Evolutionary conservation across 352 stramenopile genomes (phyloP), one percentile per base, ranked within the genome.

Genomic region (Pythium pyrilobum): DNA sequence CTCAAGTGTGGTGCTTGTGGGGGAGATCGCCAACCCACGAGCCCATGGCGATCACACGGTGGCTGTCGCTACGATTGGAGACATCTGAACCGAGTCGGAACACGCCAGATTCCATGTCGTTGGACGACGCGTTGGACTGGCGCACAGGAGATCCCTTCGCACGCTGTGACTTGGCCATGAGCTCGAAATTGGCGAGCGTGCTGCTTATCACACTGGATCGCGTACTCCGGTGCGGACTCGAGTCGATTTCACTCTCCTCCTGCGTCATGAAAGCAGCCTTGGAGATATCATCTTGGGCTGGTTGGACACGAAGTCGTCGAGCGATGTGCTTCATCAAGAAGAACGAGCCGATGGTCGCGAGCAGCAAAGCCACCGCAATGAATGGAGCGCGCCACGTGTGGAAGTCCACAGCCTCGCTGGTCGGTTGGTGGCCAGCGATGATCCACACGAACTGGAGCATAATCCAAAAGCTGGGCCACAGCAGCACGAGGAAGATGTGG

Each of bases 371-470:
- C 16, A 76, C 15, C 6, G 71, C 66, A 4, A 64, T 54, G 4
- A 80, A 16, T 4, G 71, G 72, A 3, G 75, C 69, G 5, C 67
- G 57, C 31, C 41, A 34, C 7, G 72, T 79, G 56, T 84, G 75
- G 47, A 84, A 86, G 64, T 86, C 81, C 45, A 84, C 69, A 25
- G 72, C 49, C 33, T 81, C 60, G 55, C 71, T 80, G 52, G 57
- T 73, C 3, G 72, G 75, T 29, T 86, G 72, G 41, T 86, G 75
- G 27, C 75, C 72, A 33, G 52, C 66, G 25, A 81, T 44, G 53
- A 86, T 62, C 75, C 75, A 86, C 20, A 77, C 20, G 36, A 78
- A 71, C 58, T 86, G 75, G 33, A 81, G 53, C 16, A 80, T 69
- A 46, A 86, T 63, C 72, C 72, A 86, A 20, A 64, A 42, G 16